Evolutionary conservation across 1,284 basidiomycete species (phyloP).

Genomic region (Peniophora sp.): DNA sequence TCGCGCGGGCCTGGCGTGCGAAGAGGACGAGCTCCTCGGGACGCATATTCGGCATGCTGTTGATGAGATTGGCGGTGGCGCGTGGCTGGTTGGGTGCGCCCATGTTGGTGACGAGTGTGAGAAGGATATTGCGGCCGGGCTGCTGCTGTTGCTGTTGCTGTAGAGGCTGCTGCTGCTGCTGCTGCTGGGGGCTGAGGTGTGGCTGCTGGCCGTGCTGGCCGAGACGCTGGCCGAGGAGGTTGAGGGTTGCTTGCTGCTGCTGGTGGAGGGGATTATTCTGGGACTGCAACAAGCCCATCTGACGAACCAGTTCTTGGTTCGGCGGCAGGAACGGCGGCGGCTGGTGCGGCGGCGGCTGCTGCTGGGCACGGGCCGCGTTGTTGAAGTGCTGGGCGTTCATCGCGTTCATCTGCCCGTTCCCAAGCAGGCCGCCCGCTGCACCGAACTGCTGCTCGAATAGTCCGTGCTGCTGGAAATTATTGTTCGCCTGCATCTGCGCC

Average conservation of each 20-base stretch:
- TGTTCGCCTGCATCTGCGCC: neutral
- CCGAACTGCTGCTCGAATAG: neutral
- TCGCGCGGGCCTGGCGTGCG: too few relatives aligned
- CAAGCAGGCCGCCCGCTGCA: neutral
- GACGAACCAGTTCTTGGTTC: neutral
- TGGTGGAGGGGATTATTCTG: neutral
- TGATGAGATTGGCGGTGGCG: too few relatives aligned
- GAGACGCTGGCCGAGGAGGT: too few relatives aligned
- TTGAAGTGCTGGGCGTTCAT: neutral
- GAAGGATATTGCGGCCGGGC: neutral
- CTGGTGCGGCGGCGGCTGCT: too few relatives aligned
- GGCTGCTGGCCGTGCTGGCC: too few relatives aligned
- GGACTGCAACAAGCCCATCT: neutral
- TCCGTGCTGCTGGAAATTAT: neutral
- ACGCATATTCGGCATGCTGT: too few relatives aligned
- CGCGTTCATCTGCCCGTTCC: neutral
- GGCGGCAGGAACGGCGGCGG: too few relatives aligned
- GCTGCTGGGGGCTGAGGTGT: slow-evolving; percentile 8
- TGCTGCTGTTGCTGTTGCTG: slow-evolving; percentile 12
- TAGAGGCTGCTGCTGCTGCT: slow-evolving; percentile 13
- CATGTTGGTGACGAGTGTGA: too few relatives aligned
- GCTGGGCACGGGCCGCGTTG: neutral
- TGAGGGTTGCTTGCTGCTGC: too few relatives aligned
- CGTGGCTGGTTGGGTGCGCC: too few relatives aligned
- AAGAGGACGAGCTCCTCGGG: too few relatives aligned